phyloP scores from a whole-genome alignment of 495 filamentous ascomycete species.

The Chaetomium cochliodes region DNA sequence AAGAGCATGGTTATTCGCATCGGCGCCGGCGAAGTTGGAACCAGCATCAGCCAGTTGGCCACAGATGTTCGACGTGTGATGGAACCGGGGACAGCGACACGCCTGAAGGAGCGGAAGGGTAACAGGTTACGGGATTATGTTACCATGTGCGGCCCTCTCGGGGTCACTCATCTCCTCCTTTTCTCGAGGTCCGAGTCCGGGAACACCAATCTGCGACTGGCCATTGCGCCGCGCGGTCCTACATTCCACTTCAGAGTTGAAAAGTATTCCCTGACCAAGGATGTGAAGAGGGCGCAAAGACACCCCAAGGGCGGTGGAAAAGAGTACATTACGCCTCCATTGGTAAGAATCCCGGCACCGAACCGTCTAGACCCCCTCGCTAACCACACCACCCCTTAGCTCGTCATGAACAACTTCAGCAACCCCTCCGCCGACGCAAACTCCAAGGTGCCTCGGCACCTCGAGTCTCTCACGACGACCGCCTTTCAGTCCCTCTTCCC shows the following conservation, averaged over 20 bases:
- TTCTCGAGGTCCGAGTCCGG: slow-evolving; percentile 88
- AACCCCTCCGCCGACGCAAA: slow-evolving; percentile 65
- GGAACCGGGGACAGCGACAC: slow-evolving; percentile 88
- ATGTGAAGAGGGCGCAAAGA: slow-evolving; percentile 76
- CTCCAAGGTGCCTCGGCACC: slow-evolving; percentile 69
- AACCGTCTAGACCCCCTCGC: neutral
- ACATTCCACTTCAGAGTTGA: slow-evolving; percentile 96
- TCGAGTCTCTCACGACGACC: slow-evolving; percentile 89
- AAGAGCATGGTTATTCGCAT: slow-evolving; percentile 99
- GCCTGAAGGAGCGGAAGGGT: slow-evolving; percentile 82
- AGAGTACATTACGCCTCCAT: slow-evolving; percentile 76
- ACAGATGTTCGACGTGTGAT: slow-evolving; percentile 90
- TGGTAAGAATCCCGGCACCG: slow-evolving; percentile 50
- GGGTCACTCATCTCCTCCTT: slow-evolving; percentile 89
- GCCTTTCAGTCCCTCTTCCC: slow-evolving; percentile 97
- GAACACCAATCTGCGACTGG: slow-evolving; percentile 88
- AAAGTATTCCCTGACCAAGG: slow-evolving; percentile 90
- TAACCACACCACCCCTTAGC: slow-evolving; percentile 44
- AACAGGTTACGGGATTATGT: slow-evolving; percentile 92
- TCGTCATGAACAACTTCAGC: slow-evolving; percentile 98
- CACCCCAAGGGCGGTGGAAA: slow-evolving; percentile 78
- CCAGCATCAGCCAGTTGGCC: slow-evolving; percentile 86
- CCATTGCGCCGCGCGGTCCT: slow-evolving; percentile 84
- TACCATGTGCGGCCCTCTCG: slow-evolving; percentile 91
- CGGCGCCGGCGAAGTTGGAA: slow-evolving; percentile 88